Percentiles rank a stretch among this genome's conserved stretches.
phyloP scores from a whole-genome alignment of 345 rosid species.

The Geranium brycei region DNA sequence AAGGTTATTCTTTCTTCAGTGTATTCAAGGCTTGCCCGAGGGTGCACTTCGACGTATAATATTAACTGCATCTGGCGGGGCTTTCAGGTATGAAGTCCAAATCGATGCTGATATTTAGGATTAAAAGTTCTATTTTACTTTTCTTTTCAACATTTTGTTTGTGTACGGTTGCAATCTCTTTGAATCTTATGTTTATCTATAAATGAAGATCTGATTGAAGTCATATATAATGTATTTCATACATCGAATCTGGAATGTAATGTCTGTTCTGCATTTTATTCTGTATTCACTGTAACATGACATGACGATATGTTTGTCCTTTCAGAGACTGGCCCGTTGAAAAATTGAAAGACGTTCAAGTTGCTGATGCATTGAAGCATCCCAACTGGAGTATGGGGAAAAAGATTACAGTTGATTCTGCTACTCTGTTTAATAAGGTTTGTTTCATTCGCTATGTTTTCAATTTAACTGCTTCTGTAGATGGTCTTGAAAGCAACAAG shows the following conservation, averaged over 20 bases:
- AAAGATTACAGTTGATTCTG: constrained; percentile 91
- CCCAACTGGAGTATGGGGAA: constrained; percentile 97
- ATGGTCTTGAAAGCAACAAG: not conserved
- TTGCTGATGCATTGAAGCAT: constrained; percentile 94
- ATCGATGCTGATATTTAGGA: constrained; percentile 4
- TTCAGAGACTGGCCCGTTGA: constrained; percentile 83
- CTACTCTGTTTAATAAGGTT: constrained; percentile 97
- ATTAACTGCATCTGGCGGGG: constrained; percentile 96
- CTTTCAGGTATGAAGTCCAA: constrained; percentile 61
- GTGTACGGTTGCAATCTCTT: too few species aligned
- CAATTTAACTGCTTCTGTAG: not conserved
- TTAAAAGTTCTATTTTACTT: too few species aligned
- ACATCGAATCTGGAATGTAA: too few species aligned
- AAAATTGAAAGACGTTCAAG: constrained; percentile 78
- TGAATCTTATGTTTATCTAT: too few species aligned
- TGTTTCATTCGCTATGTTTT: constrained; percentile 2
- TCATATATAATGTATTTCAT: too few species aligned
- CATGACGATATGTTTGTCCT: not conserved
- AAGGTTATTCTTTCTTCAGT: constrained; percentile 35
- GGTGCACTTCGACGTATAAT: constrained; percentile 76
- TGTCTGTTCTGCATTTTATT: not conserved
- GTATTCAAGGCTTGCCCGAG: constrained; percentile 90
- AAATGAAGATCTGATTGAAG: too few species aligned
- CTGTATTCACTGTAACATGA: constrained; percentile 11
- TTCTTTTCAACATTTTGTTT: too few species aligned